phyloP scores from a whole-genome alignment of 2,329 filamentous ascomycete genomes.

The Botrytis byssoidea region DNA sequence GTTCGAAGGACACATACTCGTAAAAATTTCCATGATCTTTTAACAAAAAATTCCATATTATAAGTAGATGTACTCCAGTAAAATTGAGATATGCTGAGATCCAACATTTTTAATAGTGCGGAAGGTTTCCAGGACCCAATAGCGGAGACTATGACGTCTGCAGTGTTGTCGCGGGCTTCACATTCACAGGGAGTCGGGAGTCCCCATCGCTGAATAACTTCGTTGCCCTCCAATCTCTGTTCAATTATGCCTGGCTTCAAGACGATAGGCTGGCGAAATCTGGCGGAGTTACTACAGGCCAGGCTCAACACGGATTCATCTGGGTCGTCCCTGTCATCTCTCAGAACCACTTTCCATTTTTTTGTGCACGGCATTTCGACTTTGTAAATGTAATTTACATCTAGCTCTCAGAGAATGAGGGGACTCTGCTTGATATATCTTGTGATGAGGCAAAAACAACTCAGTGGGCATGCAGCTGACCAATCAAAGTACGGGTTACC shows the following conservation, averaged over 20 bases:
- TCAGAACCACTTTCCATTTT: accelerated
- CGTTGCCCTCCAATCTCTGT: accelerated
- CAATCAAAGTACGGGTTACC: no score
- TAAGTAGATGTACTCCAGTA: background rate
- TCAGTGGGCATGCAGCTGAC: no score
- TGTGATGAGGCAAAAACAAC: no score
- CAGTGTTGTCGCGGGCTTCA: background rate
- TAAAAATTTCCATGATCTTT: background rate
- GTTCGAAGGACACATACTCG: background rate
- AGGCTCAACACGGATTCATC: no score
- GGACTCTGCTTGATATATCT: background rate
- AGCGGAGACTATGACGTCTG: background rate
- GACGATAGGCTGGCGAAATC: background rate
- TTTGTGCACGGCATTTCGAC: background rate
- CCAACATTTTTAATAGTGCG: background rate
- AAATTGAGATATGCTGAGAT: background rate
- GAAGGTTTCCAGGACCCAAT: background rate
- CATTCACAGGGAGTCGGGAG: background rate
- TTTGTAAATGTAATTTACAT: background rate
- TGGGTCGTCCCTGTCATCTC: background rate
- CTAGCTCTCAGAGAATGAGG: background rate
- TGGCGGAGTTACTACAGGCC: background rate
- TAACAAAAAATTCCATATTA: background rate
- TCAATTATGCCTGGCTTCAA: background rate
- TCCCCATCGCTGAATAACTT: background rate